Evolutionary conservation across 108 stramenopile genomes (phyloP).

Genomic region (Fistulifera pelliculosa): DNA sequence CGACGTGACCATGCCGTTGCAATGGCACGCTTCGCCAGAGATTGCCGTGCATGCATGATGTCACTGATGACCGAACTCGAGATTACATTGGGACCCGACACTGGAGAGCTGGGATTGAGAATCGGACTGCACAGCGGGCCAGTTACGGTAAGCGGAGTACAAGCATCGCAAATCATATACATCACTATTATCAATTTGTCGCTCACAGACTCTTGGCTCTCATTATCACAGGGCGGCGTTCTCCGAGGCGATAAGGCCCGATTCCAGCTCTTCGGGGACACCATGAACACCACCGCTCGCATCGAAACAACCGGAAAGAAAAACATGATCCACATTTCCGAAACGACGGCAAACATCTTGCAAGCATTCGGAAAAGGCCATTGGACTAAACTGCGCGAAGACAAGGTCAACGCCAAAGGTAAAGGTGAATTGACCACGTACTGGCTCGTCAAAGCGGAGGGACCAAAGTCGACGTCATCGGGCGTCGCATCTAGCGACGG

Average conservation of each 20-base stretch:
- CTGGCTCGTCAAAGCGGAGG: conserved; percentile 11
- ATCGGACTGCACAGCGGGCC: conserved; percentile 8
- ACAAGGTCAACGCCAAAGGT: conserved; percentile 30
- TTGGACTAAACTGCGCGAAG: conserved; percentile 12
- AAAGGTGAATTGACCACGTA: conserved; percentile 36
- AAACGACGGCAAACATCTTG: conserved; percentile 26
- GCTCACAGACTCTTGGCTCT: no score
- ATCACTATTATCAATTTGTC: no score
- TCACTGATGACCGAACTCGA: conserved; percentile 6
- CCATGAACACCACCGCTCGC: conserved; percentile 19
- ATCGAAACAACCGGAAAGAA: conserved; percentile 28
- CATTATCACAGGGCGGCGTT: conserved; percentile 9
- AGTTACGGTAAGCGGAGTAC: conserved; percentile 20
- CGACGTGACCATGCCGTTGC: conserved; percentile 9
- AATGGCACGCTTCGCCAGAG: conserved; percentile 8
- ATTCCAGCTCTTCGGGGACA: conserved; percentile 19
- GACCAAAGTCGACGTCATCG: no score
- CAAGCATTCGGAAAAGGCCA: conserved; percentile 26
- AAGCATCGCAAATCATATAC: conserved; percentile 9
- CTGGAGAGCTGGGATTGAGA: conserved; percentile 11
- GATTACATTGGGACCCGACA: conserved; percentile 13
- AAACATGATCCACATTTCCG: conserved; percentile 36
- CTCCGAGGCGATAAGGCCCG: conserved; percentile 18
- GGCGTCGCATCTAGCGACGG: no score
- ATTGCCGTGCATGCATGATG: conserved; percentile 10